Conservation (phyloP, 768 basidiomycete species). For the Collybiopsis confluens region DNA sequence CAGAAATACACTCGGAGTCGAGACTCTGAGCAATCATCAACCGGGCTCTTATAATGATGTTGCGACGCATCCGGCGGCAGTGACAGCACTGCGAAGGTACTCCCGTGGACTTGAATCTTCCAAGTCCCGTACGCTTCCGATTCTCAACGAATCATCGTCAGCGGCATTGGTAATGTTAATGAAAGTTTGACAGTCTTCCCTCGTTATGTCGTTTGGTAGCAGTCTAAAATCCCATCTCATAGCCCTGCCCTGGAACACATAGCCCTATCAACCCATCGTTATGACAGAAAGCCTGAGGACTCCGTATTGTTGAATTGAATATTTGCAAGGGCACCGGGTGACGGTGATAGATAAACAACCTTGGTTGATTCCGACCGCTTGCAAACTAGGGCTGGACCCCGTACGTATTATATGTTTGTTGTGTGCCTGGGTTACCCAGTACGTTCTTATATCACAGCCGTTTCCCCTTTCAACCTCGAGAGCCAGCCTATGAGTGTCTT, state of each 20-base stretch:
- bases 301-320: not conserved
- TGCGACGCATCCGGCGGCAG: too few species aligned
- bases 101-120: too few species aligned
- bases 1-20: too few species aligned
- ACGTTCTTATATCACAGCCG: not conserved
- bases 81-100: too few species aligned
- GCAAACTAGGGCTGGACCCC: conserved; percentile 5
- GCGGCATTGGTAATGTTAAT: too few species aligned
- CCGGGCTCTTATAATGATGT: too few species aligned
- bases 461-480: not conserved
- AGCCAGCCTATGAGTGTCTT: conserved; percentile 65
- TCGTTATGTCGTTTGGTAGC: too few species aligned
- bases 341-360: not conserved
- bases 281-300: conserved; percentile 1
- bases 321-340: not conserved
- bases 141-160: too few species aligned
- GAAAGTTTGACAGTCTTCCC: too few species aligned
- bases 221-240: not conserved
- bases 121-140: too few species aligned
- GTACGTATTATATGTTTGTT: not conserved
- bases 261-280: conserved; percentile 2
- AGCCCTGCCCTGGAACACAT: not conserved
- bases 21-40: too few species aligned
- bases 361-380: not conserved
- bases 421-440: conserved; percentile 1